Conservation (phyloP, 345 rosid genomes). For the Ceriops decandra region DNA sequence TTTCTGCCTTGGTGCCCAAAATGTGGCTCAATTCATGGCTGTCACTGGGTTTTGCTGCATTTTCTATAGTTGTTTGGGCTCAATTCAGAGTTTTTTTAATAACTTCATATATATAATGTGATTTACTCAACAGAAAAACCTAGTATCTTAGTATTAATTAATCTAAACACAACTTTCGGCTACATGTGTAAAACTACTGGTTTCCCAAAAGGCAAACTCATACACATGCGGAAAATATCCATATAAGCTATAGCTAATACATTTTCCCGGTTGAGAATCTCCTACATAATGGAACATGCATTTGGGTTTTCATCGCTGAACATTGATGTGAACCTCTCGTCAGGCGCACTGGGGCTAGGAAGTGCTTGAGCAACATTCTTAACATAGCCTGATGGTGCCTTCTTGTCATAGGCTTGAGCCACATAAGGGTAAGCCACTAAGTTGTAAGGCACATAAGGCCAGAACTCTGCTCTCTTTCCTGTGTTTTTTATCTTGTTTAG, state of each 20-base stretch:
- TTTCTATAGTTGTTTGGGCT: too few species aligned
- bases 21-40: too few species aligned
- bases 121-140: too few species aligned
- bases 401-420: conserved; percentile 50
- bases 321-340: conserved; percentile 27
- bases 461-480: conserved; percentile 49
- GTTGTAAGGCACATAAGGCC: conserved; percentile 52
- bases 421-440: conserved; percentile 48
- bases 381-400: conserved; percentile 50
- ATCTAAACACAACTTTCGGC: not conserved
- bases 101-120: too few species aligned
- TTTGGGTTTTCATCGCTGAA: conserved; percentile 56
- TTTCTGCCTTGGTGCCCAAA: too few species aligned
- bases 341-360: conserved; percentile 28
- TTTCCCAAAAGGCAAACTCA: too few species aligned
- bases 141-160: not conserved
- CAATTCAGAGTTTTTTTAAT: too few species aligned
- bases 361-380: conserved; percentile 43
- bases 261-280: not conserved
- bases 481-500: conserved; percentile 37
- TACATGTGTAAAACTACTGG: too few species aligned
- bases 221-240: too few species aligned
- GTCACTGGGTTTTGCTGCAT: too few species aligned
- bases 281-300: conserved; percentile 50
- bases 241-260: not conserved